Base-by-base conservation (phyloP, 2,329 filamentous ascomycete genomes). In the Niveomyces coronatus region DNA sequence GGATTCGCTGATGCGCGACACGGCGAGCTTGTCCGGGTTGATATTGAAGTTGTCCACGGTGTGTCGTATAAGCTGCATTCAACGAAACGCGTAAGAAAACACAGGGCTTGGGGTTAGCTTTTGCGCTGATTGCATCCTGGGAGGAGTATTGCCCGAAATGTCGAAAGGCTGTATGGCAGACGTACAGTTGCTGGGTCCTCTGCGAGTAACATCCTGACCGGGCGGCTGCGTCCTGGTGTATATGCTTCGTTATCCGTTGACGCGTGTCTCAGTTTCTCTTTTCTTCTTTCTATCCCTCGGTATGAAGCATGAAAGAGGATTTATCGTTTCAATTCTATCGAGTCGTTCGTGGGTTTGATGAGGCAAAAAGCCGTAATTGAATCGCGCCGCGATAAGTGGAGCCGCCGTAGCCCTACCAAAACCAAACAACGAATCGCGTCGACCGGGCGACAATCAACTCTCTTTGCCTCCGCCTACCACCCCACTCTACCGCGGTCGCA, bases 41-140 rank as follows among this genome's bases (percentile, higher is more conserved):
- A 89, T 94, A 67, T 94, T 91, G 77, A 98, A 98, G 70, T 95
- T 94, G 52, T 79, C 74, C 53, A 93, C 82, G 29, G 88, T 94
- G 65, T 93, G 83, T 56, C 81, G 74, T 64, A 98, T 94, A 55
- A 95, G 82, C 84, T 91, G 60, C 32, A n/a, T n/a, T n/a, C n/a
- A n/a, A n/a, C n/a, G n/a, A n/a, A n/a, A n/a, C n/a, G n/a, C n/a
- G n/a, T n/a, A n/a, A n/a, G n/a, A n/a, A n/a, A n/a, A n/a, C n/a
- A n/a, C n/a, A n/a, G n/a, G n/a, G n/a, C n/a, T n/a, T n/a, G n/a
- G n/a, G n/a, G n/a, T n/a, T n/a, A n/a, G n/a, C n/a, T n/a, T n/a
- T n/a, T n/a, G n/a, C n/a, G n/a, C n/a, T n/a, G n/a, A 11, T 10
- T 16, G n/a, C 19, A 15, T 26, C 22, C 16, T 6, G 22, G 7